phyloP scores from a whole-genome alignment of 768 basidiomycete species.

The Podaxis mareebaensis region DNA sequence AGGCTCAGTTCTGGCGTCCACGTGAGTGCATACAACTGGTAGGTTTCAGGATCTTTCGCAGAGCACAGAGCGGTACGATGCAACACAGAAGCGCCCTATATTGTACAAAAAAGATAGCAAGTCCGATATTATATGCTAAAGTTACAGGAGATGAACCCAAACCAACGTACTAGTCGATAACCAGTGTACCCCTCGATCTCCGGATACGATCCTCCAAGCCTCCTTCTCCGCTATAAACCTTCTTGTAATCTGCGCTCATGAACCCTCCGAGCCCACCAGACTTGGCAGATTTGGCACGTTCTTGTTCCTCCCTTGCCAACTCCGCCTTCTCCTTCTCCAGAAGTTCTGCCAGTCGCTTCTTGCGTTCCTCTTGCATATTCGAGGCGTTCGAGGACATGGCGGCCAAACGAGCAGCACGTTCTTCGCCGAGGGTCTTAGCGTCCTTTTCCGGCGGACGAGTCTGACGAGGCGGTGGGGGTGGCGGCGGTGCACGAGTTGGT shows the following conservation, averaged over 20 bases:
- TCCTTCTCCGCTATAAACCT: slow-evolving; percentile 76
- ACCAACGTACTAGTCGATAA: slow-evolving; percentile 45
- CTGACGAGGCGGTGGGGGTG: slow-evolving; percentile 24
- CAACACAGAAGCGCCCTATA: slow-evolving; percentile 9
- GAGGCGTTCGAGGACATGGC: slow-evolving; percentile 82
- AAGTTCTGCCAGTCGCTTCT: slow-evolving; percentile 65
- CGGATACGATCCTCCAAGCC: slow-evolving; percentile 79
- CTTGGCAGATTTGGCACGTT: slow-evolving; percentile 57
- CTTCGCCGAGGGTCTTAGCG: slow-evolving; percentile 35
- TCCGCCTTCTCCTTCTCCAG: slow-evolving; percentile 81
- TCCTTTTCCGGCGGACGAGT: slow-evolving; percentile 18
- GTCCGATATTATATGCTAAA: slow-evolving; percentile 10
- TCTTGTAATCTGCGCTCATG: slow-evolving; percentile 81
- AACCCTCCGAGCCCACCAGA: slow-evolving; percentile 81
- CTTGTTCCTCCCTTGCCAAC: slow-evolving; percentile 60
- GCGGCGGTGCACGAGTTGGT: slow-evolving; percentile 17
- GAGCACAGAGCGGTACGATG: background rate
- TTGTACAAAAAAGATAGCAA: slow-evolving; percentile 12
- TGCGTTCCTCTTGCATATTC: slow-evolving; percentile 66
- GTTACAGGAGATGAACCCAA: background rate
- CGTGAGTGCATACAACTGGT: slow-evolving; percentile 18
- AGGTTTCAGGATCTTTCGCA: background rate
- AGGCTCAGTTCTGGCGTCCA: slow-evolving; percentile 1
- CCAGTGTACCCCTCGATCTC: slow-evolving; percentile 71
- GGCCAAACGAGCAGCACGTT: slow-evolving; percentile 83